Evolutionary conservation across 148 eudicot species (phyloP), one percentile per base, ranked within the genome.

Genomic region (Camellia japonica): DNA sequence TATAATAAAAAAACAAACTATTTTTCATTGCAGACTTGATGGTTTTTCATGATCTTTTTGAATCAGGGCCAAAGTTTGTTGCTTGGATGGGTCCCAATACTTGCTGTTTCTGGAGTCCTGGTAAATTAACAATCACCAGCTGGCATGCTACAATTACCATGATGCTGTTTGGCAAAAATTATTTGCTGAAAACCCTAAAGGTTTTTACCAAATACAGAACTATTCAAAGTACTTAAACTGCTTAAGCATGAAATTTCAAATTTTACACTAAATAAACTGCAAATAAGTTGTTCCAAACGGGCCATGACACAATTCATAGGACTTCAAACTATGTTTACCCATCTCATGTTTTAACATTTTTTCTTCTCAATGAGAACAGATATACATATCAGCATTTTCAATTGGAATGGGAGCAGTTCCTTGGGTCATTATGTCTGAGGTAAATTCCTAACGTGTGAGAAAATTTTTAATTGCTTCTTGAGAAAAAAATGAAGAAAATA

Each of bases 371-470:
- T 68, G 75, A 46, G 1, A 78, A 54, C 89, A 93, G 95, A 88
- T 87, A 4, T 94, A 89, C 54, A 83, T 91, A 63, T 76, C 91
- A 68, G 82, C 90, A 23, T 94, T 90, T 76, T 90, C 97, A 13
- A 87, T 94, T 18, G 98, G 98, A 77, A 86, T 91, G 90, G 98
- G 98, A 77, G 93, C 93, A 42, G 90, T 92, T 81, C 98, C 97
- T 68, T 94, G 97, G 96, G 93, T 94, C 71, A 88, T 94, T 19
- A 92, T 94, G 97, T 93, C 97, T n/a, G 94, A 93, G 97, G 97
- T 93, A 85, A 80, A 47, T 38, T 60, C 23, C 38, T 61, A 6
- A 23, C 11, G 5, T 5, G 30, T 5, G 23, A 46, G 58, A 5
- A 16, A 3, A 18, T 47, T 0, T 47, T 20, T 49, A 59, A 18